Base-by-base conservation (phyloP, 2,329 filamentous ascomycete genomes). In the Penicillium sp. region DNA sequence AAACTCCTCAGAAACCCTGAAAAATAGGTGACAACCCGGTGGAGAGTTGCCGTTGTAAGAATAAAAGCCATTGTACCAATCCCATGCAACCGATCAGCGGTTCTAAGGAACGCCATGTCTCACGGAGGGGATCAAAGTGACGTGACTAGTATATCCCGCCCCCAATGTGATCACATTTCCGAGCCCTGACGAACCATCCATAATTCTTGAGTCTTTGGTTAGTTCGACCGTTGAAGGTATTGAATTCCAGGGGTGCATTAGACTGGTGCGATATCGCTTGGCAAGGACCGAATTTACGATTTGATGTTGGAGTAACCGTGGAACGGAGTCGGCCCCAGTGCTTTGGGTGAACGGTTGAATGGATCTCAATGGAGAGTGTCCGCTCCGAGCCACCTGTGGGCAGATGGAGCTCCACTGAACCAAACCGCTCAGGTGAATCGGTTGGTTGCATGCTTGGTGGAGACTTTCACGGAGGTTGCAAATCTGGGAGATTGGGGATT, bases 101-200 rank as follows among this genome's bases (percentile, higher is more conserved):
- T 48, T 50, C 47, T 29, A 56, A 52, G 46, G 29, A 58, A 48
- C 61, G 61, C 56, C 59, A 61, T 61, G 61, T 63, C 51, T 63
- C 56, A 63, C 47, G 27, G 27, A 24, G n/a, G 26, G 9, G 19
- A 41, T 21, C 19, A 41, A 41, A 22, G 19, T 41, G 19, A 22
- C 39, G 19, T 41, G 10, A 21, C 35, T 39, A 39, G 9, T 29
- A 29, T 29, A 54, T 37, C 11, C n/a, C 10, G 27, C 29, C 39
- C 45, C 27, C 46, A 53, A 45, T 14, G 19, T 22, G 10, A 9
- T 16, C 14, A 13, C 29, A 13, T 21, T 14, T 3, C n/a, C n/a
- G 16, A 48, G 27, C n/a, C 27, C 16, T 19, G 29, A 24, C n/a
- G 27, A 48, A 21, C 46, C 29, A 21, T 19, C 13, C 9, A 4